Base-by-base conservation (phyloP, 116 monocot species). In the Trichopus zeylanicus region DNA sequence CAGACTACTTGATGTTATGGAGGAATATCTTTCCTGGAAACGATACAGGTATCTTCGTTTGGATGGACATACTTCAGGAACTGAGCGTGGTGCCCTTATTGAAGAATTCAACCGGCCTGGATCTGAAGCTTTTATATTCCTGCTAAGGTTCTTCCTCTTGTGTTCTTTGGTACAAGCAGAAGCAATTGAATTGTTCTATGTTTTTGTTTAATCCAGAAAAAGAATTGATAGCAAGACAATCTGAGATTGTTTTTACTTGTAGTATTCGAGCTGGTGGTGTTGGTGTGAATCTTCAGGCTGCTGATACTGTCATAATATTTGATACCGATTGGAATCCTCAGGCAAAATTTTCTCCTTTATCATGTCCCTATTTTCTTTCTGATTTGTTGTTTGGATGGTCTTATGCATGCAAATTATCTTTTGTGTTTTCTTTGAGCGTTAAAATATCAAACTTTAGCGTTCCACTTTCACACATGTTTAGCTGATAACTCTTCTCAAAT, bases 301-400 rank as follows among this genome's bases (percentile, higher is more conserved):
- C 98, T 60, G 98, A 98, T 74, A 98, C 98, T 59, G 98, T 98
- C 48, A 91, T 98, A 39, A 98, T 98, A 67, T 98, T 98, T 75
- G 98, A 98, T 49, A 98, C 98, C 51, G 98, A 98, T 56, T 98
- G 98, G 98, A 98, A 98, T 65, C 98, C 98, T 57, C 98, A 98
- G 98, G 98, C 70, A 86, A 75, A 31, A 34, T 46, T 24, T 51
- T 13, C 1, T 29, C 63, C 21, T 35, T 24, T 25, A 1, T 53
- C 7, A 31, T 37, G 20, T 57, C 2, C 10, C 5, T 7, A 16
- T 3, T 42, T 42, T 42, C n/a, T 42, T 42, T 3, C n/a, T 42
- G 9, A 42, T 13, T 13, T 13, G 13, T 13, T 38, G 38, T 42
- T 42, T 42, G 42, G 3, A 42, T 5, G 37, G 8, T 11, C 37